Base-by-base conservation (phyloP, 2,329 filamentous ascomycete genomes). In the Fusarium heterosporum region DNA sequence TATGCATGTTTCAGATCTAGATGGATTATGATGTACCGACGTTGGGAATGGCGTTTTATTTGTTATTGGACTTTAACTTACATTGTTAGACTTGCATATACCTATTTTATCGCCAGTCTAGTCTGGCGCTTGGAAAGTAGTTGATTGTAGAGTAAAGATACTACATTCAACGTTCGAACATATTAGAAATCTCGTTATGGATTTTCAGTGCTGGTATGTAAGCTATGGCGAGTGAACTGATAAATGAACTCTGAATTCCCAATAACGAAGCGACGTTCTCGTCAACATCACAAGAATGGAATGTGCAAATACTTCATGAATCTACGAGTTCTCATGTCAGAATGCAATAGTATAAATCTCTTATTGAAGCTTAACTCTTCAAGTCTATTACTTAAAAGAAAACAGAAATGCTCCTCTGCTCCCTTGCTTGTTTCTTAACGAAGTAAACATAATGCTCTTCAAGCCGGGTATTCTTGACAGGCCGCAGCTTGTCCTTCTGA, bases 71-170 rank as follows among this genome's bases (percentile, higher is more conserved):
- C 30, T 32, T 16, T 9, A 34, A 40, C 14, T 49, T 45, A 45
- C 47, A 25, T 52, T 38, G n/a, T 52, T 70, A 64, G 66, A 69
- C 36, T 55, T 65, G 54, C 60, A 64, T 61, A 69, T 70, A 71
- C 58, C 58, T 69, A 66, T 34, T 60, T 56, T 52, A 64, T 32
- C 42, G 55, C 54, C 51, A 48, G 45, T 42, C 28, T 51, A 26
- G 32, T 22, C 56, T 29, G 36, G 65, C 48, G 19, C 17, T 17
- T 56, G 17, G 46, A 42, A 41, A 65, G 51, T 28, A 32, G 38
- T 61, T 65, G 60, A 68, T 19, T 61, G 64, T 52, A 63, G 16
- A 52, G 65, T 30, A 39, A 47, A 29, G n/a, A 68, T 46, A 45
- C 28, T 51, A 8, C 25, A 34, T 55, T 57, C 17, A 50, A 19